Conservation (phyloP, 176 grass and related monocot genomes). For the Cymbopogon citratus region DNA sequence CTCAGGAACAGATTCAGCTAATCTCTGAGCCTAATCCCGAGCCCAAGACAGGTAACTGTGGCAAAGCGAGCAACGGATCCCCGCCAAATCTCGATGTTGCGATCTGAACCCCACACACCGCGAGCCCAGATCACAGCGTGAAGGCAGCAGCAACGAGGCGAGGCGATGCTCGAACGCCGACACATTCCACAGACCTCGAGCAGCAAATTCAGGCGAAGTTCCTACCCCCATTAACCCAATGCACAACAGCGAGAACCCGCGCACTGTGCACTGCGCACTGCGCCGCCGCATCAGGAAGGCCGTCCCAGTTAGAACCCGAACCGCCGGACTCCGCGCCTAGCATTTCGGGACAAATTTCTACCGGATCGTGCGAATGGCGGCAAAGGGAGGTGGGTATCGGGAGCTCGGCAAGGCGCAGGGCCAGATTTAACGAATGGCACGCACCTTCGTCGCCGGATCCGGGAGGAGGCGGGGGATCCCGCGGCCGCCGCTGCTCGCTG, state of each 20-base stretch:
- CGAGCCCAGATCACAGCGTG: not conserved
- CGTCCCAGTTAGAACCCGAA: not conserved
- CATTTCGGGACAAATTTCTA: not conserved
- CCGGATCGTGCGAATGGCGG: not conserved
- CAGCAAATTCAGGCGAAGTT: not conserved
- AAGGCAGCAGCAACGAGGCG: not conserved
- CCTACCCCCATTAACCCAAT: not conserved
- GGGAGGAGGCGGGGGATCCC: not conserved
- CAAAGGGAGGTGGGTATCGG: not conserved
- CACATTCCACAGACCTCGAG: not conserved
- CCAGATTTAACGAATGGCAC: not conserved
- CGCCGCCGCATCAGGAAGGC: not conserved
- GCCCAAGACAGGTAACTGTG: not conserved
- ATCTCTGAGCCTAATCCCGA: not conserved
- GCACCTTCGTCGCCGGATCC: constrained; percentile 24
- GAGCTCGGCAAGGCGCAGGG: not conserved
- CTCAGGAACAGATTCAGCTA: not conserved
- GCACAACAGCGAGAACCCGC: not conserved
- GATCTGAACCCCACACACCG: not conserved
- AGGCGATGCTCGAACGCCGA: not conserved
- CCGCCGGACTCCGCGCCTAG: not conserved
- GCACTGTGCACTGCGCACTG: not conserved
- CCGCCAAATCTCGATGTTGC: not conserved
- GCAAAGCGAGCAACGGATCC: not conserved
- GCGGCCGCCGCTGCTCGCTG: constrained; percentile 11